Conservation (phyloP, 225 moss, liverwort and hornwort genomes). For the Physcomitrium patens region DNA sequence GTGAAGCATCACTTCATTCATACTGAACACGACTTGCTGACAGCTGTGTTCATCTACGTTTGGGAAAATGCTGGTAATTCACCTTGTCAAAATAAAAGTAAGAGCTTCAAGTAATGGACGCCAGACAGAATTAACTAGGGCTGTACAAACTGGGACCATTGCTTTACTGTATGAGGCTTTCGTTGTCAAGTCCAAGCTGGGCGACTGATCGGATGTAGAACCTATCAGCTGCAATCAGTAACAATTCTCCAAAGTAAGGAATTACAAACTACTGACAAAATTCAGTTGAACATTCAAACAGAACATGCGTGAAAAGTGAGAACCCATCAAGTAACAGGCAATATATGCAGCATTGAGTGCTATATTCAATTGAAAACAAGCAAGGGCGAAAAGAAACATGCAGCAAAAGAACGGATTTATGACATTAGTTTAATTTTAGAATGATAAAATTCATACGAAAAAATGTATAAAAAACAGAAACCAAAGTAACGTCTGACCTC, state of each 20-base stretch:
- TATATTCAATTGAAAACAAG: conserved; percentile 1
- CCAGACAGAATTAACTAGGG: conserved; percentile 90
- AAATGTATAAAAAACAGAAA: background rate
- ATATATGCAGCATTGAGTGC: conserved; percentile 7
- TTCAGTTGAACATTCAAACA: conserved; percentile 11
- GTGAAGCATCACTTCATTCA: background rate
- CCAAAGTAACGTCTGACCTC: conserved; percentile 51
- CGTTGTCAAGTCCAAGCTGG: conserved; percentile 34
- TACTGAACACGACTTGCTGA: conserved; percentile 15
- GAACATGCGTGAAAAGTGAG: conserved; percentile 5
- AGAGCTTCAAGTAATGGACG: conserved; percentile 87
- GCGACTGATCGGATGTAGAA: conserved; percentile 28
- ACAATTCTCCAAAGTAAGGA: conserved; percentile 1
- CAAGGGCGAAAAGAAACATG: conserved; percentile 8
- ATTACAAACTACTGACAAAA: conserved; percentile 13
- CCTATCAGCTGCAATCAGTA: conserved; percentile 38
- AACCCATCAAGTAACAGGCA: conserved; percentile 14
- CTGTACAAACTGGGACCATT: conserved; percentile 63
- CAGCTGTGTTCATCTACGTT: background rate
- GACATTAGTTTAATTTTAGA: no score
- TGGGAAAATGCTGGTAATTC: conserved; percentile 1
- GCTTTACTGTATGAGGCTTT: conserved; percentile 44
- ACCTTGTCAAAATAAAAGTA: conserved; percentile 78
- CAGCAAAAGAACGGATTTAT: conserved; percentile 2
- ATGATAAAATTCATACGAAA: background rate